Evolutionary conservation across 352 stramenopile species (phyloP).

Genomic region (Globisporangium paddicum): DNA sequence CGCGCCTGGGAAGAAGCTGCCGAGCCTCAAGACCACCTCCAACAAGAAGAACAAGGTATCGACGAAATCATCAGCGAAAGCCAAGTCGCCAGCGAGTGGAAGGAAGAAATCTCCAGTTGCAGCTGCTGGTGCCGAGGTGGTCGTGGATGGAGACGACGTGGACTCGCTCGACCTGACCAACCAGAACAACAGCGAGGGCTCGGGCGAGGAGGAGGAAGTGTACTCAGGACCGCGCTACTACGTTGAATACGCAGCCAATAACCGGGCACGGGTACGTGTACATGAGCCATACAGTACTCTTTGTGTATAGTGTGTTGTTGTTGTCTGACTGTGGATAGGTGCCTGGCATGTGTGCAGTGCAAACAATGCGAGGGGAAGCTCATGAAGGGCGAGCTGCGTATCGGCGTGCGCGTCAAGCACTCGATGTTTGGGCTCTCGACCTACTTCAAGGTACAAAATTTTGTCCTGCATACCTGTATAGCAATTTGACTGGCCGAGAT

Average conservation of each 20-base stretch:
- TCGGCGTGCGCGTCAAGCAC: slow-evolving; percentile 59
- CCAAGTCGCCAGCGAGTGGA: background rate
- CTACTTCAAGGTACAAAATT: slow-evolving; percentile 59
- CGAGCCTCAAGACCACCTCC: slow-evolving; percentile 8
- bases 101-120: slow-evolving; percentile 5
- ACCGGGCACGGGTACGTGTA: slow-evolving; percentile 43
- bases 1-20: slow-evolving; percentile 14
- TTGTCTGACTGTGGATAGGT: slow-evolving; percentile 1
- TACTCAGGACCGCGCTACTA: slow-evolving; percentile 57
- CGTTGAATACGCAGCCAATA: slow-evolving; percentile 64
- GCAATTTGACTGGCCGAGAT: too few species aligned
- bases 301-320: background rate
- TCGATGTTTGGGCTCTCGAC: slow-evolving; percentile 78
- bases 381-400: slow-evolving; percentile 28
- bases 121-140: background rate
- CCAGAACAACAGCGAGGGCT: slow-evolving; percentile 9
- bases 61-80: slow-evolving; percentile 11
- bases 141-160: slow-evolving; percentile 18
- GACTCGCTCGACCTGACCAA: slow-evolving; percentile 35
- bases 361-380: slow-evolving; percentile 77
- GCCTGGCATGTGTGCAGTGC: slow-evolving; percentile 32
- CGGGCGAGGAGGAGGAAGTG: slow-evolving; percentile 28
- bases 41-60: slow-evolving; percentile 9
- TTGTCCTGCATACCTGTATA: background rate
- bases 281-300: background rate